A percentile compares a stretch with the other conserved stretches of the same genome.
These are phyloP conservation scores for Kockovaella imperatae DNA, from an alignment of 768 basidiomycete species.

Conservation along the genomic window DNA sequence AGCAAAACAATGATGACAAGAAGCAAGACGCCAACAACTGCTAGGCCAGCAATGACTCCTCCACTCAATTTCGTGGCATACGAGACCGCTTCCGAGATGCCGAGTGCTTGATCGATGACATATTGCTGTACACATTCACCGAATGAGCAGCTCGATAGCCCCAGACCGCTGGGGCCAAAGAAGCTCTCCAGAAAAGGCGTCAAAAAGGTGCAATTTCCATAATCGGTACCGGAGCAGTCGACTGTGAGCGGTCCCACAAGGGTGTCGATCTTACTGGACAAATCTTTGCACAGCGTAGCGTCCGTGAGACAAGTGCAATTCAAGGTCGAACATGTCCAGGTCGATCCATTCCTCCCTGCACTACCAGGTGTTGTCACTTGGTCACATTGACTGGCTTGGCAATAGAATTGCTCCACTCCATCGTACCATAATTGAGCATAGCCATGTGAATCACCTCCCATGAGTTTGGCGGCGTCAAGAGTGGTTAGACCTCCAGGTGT, in stretches of 20 bases:
- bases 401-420: conserved; percentile 64
- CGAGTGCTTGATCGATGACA: conserved; percentile 57
- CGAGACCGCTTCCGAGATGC: conserved; percentile 20
- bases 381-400: conserved; percentile 61
- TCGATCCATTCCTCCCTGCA: conserved; percentile 45
- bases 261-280: conserved; percentile 58
- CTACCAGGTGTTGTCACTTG: conserved; percentile 48
- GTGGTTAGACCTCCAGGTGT: conserved; percentile 49
- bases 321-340: conserved; percentile 68
- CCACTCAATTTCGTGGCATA: conserved; percentile 54
- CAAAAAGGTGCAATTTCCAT: conserved; percentile 64
- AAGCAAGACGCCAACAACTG: conserved; percentile 66
- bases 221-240: conserved; percentile 51
- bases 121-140: conserved; percentile 83
- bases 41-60: conserved; percentile 85
- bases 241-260: conserved; percentile 63
- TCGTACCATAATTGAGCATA: conserved; percentile 44
- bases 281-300: conserved; percentile 58
- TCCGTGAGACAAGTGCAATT: conserved; percentile 63
- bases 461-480: conserved; percentile 7
- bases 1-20: conserved; percentile 56
- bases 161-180: conserved; percentile 68
- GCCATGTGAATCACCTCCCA: conserved; percentile 17
- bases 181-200: conserved; percentile 59
- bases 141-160: conserved; percentile 64